Base-by-base conservation (phyloP, 1,284 basidiomycete species). In the Ustilago xerochloae region DNA sequence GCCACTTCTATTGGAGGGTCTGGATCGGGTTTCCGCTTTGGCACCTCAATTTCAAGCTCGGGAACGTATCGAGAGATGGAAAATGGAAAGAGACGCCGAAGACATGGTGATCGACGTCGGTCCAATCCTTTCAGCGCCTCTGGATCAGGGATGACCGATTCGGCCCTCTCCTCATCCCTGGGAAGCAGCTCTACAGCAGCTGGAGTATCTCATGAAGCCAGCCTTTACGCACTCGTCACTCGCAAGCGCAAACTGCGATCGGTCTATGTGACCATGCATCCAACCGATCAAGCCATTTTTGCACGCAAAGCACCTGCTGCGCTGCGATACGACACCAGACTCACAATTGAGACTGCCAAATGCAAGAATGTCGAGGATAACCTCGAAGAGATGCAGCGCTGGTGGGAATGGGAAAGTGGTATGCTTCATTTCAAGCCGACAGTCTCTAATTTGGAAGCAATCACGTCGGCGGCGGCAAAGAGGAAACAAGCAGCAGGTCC, bases 371-470 rank as follows among this genome's bases (percentile, higher is more conserved):
- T 65, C 15, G 65, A 68, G 30, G 71, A 74, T 63, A 74, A 74
- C 38, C 36, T 74, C 16, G 65, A 65, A 15, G 71, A 74, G 56
- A 74, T 74, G 71, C 65, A 68, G 52, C 57, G 71, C 1, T 74
- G 71, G 71, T 74, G 71, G 71, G 71, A 74, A 35, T 74, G 71
- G 71, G 61, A 68, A 46, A 68, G 65, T 28, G 65, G 65, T 7
- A 62, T 74, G 71, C 48, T 74, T 16, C 65, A 68, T 39, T 68
- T 74, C 55, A 69, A 74, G 55, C 71, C 71, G 0, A 74, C 71
- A n/a, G 65, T 74, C 7, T 69, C 65, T 18, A 74, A 74, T 22
- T 58, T 74, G 13, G 61, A 73, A 8, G 70, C 70, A 1, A 73
- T 73, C 45, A 63, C 52, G n/a, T 43, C 51, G 50, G 61, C 63